Conservation (phyloP, 140 eudicot species). For the Bidens hawaiensis region DNA sequence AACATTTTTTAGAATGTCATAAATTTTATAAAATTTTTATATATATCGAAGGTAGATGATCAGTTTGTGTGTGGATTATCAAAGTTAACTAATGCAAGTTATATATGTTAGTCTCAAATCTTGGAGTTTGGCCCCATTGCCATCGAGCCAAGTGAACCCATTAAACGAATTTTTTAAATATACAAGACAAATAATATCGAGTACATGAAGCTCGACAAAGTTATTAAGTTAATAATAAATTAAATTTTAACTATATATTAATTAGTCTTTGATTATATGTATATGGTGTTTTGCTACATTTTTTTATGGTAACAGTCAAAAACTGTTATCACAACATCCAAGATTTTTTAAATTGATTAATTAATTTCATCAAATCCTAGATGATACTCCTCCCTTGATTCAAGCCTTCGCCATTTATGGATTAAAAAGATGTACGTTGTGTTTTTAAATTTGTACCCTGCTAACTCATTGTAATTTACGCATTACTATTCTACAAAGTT, state of each 20-base stretch:
- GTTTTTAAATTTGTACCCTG: conserved; percentile 16
- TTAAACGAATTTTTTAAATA: conserved; percentile 22
- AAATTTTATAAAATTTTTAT: too few relatives aligned
- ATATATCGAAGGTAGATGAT: background rate
- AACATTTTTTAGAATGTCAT: too few relatives aligned
- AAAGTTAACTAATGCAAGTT: conserved; percentile 38
- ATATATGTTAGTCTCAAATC: too few relatives aligned
- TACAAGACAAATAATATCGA: conserved; percentile 35
- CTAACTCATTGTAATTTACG: background rate
- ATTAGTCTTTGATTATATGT: conserved; percentile 19
- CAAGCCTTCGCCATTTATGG: too few relatives aligned
- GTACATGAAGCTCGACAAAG: conserved; percentile 60
- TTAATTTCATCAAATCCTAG: conserved; percentile 42
- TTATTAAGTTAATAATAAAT: too few relatives aligned
- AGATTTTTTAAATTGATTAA: conserved; percentile 15
- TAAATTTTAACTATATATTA: too few relatives aligned
- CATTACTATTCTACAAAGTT: too few relatives aligned
- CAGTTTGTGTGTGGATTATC: conserved; percentile 23
- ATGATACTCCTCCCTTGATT: conserved; percentile 47
- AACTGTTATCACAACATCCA: conserved; percentile 42
- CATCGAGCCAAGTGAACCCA: conserved; percentile 77
- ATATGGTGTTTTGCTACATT: conserved; percentile 26
- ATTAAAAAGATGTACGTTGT: conserved; percentile 26
- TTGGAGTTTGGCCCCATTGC: conserved; percentile 56
- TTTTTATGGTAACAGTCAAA: conserved; percentile 25